Percentiles rank a stretch among this genome's conserved stretches.
Evolutionary conservation across 2,329 filamentous ascomycete species (phyloP).

Genomic region (Hypoxylon sp.): DNA sequence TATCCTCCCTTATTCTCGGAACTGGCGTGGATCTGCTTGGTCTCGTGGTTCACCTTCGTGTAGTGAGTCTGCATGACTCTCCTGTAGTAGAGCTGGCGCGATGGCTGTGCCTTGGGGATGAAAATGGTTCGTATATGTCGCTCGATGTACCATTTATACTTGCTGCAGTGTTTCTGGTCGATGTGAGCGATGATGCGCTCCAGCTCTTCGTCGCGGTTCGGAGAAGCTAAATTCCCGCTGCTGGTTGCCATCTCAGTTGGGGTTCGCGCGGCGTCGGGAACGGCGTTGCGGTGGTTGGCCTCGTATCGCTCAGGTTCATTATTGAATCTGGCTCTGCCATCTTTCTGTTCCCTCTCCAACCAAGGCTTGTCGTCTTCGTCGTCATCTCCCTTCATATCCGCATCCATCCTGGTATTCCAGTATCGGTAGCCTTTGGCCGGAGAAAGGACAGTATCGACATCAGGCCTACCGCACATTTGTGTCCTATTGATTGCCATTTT

Average conservation of each 20-base stretch:
- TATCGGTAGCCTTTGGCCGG: neutral
- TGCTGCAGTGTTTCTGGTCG: constrained; percentile 12
- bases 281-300: neutral
- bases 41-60: neutral
- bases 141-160: constrained; percentile 18
- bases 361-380: neutral
- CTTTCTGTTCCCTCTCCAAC: neutral
- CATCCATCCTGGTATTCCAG: neutral
- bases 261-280: neutral
- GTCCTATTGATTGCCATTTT: neutral
- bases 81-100: constrained; percentile 12
- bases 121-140: constrained; percentile 8
- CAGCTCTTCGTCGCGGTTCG: constrained; percentile 1
- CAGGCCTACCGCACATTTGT: neutral
- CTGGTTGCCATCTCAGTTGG: neutral
- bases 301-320: neutral
- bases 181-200: constrained; percentile 1
- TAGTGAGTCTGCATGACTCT: neutral
- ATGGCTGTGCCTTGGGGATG: neutral
- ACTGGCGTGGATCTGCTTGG: neutral
- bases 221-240: neutral
- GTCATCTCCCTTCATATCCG: neutral
- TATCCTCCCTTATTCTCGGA: constrained; percentile 3
- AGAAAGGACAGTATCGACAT: neutral
- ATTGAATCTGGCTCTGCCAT: neutral